These are phyloP conservation scores for Sugiyamaella japonica DNA, from an alignment of 1,139 yeast species.

Conservation along the genomic window DNA sequence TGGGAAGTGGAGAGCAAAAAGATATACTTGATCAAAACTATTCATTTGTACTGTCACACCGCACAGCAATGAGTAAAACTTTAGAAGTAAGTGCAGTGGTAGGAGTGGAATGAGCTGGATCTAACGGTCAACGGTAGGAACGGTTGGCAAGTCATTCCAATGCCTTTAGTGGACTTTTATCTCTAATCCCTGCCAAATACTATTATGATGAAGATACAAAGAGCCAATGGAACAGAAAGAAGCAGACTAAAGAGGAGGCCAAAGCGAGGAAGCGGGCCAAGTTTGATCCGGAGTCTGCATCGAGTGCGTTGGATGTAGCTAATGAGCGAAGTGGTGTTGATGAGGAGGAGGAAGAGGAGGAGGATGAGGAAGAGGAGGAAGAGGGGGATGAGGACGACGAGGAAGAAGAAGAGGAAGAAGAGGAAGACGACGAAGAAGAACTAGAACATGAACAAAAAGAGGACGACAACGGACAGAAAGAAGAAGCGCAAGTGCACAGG, in stretches of 20 bases:
- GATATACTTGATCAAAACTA: background rate
- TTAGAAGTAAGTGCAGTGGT: slow-evolving; percentile 30
- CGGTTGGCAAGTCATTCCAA: slow-evolving; percentile 80
- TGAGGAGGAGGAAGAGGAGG: slow-evolving; percentile 18
- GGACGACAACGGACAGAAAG: slow-evolving; percentile 18
- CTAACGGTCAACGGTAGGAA: slow-evolving; percentile 53
- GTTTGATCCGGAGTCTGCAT: slow-evolving; percentile 66
- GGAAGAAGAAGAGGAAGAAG: slow-evolving; percentile 17
- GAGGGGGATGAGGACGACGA: slow-evolving; percentile 17
- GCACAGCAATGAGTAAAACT: slow-evolving; percentile 32
- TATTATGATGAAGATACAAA: slow-evolving; percentile 76
- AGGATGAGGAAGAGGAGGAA: slow-evolving; percentile 23
- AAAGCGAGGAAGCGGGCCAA: slow-evolving; percentile 65
- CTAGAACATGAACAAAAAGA: slow-evolving; percentile 20
- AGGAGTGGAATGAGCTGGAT: slow-evolving; percentile 4
- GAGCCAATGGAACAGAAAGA: slow-evolving; percentile 88
- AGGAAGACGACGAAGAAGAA: slow-evolving; percentile 10
- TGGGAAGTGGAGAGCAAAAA: background rate
- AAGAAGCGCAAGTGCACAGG: slow-evolving; percentile 13
- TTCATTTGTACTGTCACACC: background rate
- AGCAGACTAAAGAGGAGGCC: slow-evolving; percentile 56
- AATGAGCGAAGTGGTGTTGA: slow-evolving; percentile 38
- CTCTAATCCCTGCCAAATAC: slow-evolving; percentile 90
- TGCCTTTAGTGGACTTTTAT: slow-evolving; percentile 86
- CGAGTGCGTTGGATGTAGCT: slow-evolving; percentile 66